A percentile compares a stretch with the other conserved stretches of the same genome.
phyloP scores from a whole-genome alignment of 2,329 filamentous ascomycete genomes.

The Colletotrichum costaricense region DNA sequence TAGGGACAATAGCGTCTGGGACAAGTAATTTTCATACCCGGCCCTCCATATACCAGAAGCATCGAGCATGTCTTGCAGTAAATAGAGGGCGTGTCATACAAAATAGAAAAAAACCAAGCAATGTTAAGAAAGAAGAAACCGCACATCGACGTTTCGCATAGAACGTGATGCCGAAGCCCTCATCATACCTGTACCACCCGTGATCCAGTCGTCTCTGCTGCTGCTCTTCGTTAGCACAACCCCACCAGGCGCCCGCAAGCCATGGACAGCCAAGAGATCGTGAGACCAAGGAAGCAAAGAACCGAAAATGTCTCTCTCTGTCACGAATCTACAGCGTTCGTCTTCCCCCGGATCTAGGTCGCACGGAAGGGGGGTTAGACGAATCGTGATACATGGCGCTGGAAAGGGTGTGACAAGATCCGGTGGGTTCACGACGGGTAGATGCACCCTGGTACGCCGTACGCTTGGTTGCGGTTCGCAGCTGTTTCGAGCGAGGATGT shows the following conservation, averaged over 20 bases:
- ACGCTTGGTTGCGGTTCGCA: not conserved
- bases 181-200: not conserved
- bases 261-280: too few species aligned
- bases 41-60: not conserved
- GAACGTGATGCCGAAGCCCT: not conserved
- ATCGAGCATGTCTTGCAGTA: not conserved
- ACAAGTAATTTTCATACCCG: not conserved
- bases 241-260: too few species aligned
- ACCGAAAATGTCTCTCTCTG: not conserved
- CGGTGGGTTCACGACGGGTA: not conserved
- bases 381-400: not conserved
- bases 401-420: slow-evolving; percentile 35
- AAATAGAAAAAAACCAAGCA: not conserved
- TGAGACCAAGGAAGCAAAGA: not conserved
- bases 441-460: not conserved
- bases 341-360: not conserved
- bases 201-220: not conserved
- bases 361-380: too few species aligned
- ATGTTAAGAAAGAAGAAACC: not conserved
- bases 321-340: not conserved
- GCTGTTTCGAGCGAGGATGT: not conserved
- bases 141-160: not conserved
- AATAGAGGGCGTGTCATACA: not conserved
- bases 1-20: not conserved
- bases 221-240: too few species aligned